Evolutionary conservation across 1,284 basidiomycete genomes (phyloP), one percentile per base, ranked within the genome.

Genomic region (Gomphus sp.): DNA sequence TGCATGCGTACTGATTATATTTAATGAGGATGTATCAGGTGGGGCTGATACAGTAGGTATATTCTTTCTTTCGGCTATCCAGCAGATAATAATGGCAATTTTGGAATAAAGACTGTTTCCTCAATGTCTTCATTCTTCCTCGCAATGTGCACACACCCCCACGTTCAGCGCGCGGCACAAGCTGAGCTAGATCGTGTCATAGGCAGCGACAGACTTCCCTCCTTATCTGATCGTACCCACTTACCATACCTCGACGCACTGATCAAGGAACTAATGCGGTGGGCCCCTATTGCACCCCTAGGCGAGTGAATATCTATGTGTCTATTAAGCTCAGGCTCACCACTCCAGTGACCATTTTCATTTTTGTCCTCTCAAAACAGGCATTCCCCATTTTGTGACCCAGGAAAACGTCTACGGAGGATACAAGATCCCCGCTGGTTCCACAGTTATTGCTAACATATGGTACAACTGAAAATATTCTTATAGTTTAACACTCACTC

Each of bases 131-230:
- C 22, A 34, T 69, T 70, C 47, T 63, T 70, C 28, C 55, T 69
- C 44, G 64, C 65, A 25, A 67, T 70, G 66, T 58, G 64, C 12
- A 45, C 60, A 0, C 61, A 64, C 45, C 68, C 68, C 2, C 52
- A 59, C 4, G 62, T 65, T 11, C 62, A 66, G 37, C 25, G 33
- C n/a, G 61, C 61, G 36, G 52, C 64, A 4, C 69, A 68, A 50
- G 50, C 34, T 1, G 69, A 70, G 54, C 55, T 70, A 16, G 67
- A 70, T 43, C 11, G 14, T 4, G 60, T 68, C 1, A 64, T 66
- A 3, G 61, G 59, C 14, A 25, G 28, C 1, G 59, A 64, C 9
- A 60, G 64, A 12, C 52, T 68, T 9, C 68, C 69, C 4, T 56
- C 49, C 4, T 64, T 69, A n/a, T 55, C 52, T 5, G 68, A 69